Evolutionary conservation across 805 yeast species (phyloP).

Genomic region (Nakazawaea molendinolei): DNA sequence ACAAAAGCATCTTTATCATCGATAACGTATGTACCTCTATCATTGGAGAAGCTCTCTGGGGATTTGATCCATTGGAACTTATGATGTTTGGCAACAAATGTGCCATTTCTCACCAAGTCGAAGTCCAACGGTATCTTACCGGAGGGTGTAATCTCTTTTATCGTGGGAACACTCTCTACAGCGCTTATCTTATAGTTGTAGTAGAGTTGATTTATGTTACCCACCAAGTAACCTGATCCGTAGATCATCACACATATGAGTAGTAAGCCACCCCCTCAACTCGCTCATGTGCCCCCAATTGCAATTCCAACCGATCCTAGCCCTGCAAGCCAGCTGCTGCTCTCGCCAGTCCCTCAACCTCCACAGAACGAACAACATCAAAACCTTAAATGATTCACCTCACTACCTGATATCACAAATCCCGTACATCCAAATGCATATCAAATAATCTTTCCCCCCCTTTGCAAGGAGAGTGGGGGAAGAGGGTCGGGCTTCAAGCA

Average conservation of each 20-base stretch:
- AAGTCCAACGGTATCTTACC: slow-evolving; percentile 29
- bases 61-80: slow-evolving; percentile 65
- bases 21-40: slow-evolving; percentile 62
- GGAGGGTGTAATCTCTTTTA: neutral
- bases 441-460: no score
- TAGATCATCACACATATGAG: slow-evolving; percentile 7
- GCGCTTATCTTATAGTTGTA: neutral
- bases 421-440: no score
- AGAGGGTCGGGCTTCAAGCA: no score
- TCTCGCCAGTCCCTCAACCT: no score
- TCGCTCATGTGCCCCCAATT: no score
- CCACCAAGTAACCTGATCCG: slow-evolving; percentile 8
- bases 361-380: no score
- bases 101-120: slow-evolving; percentile 43
- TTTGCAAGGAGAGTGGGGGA: no score
- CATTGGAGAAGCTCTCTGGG: slow-evolving; percentile 41
- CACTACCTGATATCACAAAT: no score
- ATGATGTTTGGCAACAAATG: slow-evolving; percentile 45
- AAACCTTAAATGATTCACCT: no score
- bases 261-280: no score
- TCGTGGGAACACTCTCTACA: neutral
- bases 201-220: slow-evolving; percentile 3
- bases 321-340: no score
- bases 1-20: slow-evolving; percentile 40
- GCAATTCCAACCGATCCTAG: neutral